Evolutionary conservation across 192 early-diverging fungal genomes (phyloP).

Genomic region (Coemansia brasiliensis): DNA sequence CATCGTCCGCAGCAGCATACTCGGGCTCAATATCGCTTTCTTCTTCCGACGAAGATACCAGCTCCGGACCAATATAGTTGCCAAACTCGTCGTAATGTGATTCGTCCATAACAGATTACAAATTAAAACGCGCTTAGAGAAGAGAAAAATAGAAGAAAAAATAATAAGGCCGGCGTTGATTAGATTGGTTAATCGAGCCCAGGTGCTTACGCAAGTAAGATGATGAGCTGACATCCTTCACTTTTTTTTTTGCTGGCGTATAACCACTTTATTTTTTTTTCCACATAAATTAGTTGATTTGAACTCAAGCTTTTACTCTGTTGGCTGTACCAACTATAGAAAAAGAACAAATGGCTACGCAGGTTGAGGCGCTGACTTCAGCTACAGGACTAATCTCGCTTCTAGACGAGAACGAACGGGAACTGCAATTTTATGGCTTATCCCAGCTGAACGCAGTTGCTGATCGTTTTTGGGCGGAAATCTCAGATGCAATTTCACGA

Average conservation of each 20-base stretch:
- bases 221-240: not conserved
- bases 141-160: slow-evolving; percentile 5
- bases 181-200: too few species aligned
- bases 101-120: slow-evolving; percentile 63
- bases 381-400: slow-evolving; percentile 85
- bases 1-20: not conserved
- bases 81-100: slow-evolving; percentile 90
- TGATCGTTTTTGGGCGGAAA: slow-evolving; percentile 98
- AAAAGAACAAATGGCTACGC: slow-evolving; percentile 25
- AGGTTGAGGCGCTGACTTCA: slow-evolving; percentile 41
- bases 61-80: slow-evolving; percentile 98
- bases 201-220: not conserved
- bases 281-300: not conserved
- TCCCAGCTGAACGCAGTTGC: slow-evolving; percentile 86
- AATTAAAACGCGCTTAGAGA: not conserved
- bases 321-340: not conserved
- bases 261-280: not conserved
- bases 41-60: slow-evolving; percentile 64
- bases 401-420: slow-evolving; percentile 88
- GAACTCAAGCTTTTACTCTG: not conserved
- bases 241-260: not conserved
- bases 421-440: slow-evolving; percentile 91
- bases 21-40: slow-evolving; percentile 43
- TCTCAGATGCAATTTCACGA: slow-evolving; percentile 76
- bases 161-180: too few species aligned